Base-by-base conservation (phyloP, 768 basidiomycete species). In the Mycena venus region DNA sequence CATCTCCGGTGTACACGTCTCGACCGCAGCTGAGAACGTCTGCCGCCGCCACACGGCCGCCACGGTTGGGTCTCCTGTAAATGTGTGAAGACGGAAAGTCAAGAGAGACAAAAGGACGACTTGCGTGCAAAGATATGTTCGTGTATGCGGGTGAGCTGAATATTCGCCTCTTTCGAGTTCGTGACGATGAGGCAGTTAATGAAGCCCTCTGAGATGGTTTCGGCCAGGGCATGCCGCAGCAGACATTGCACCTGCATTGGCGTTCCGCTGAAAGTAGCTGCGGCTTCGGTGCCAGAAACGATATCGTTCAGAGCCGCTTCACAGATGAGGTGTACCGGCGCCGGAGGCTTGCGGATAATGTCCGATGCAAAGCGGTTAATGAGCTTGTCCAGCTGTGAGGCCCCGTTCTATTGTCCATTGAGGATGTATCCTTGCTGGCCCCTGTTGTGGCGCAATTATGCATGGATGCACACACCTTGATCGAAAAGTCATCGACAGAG, bases 341-440 rank as follows among this genome's bases (percentile, higher is more conserved):
- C 85, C 15, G 91, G 92, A 8, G 91, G 91, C 21, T 81, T 80
- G 32, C 90, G 90, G 19, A 94, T 87, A 78, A 92, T 85, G 60
- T 95, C 94, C 59, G 94, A 93, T 4, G 95, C 95, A 95, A 95
- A 97, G 78, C 95, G 91, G 80, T 97, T 97, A 80, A 97, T 91
- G 58, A 91, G 86, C 61, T 94, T 91, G 79, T 96, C 96, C 27
- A 97, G 89, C 63, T 92, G 92, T 7, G 94, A 93, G 3, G 95
- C 95, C 11, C 93, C 87, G 76, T 94, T 96, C 95, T 96, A 78
- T 29, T 29, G 40, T 40, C 42, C 60, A 51, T 56, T 61, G 25
- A 60, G 58, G 66, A 56, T 59, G n/a, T n/a, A 49, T 44, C 17
- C 34, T 72, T 58, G 77, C 70, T 21, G 23, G 36, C 15, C n/a